Evolutionary conservation across 2,329 filamentous ascomycete genomes (phyloP), one percentile per base, ranked within the genome.

Genomic region (Alternaria sp.): DNA sequence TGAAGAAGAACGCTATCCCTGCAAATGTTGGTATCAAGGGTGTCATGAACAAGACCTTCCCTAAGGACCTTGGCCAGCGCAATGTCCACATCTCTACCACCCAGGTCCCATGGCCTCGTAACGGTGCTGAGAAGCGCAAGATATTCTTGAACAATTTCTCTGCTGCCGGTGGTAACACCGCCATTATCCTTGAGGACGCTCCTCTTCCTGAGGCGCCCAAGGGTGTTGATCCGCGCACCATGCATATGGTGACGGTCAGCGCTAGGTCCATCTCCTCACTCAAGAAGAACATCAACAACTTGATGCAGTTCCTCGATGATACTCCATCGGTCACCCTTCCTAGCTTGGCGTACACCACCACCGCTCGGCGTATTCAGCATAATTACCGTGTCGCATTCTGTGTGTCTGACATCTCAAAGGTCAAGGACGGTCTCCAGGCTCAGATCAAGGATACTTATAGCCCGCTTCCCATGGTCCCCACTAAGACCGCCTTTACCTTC

Each of bases 11-110:
- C 65, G 79, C 80, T 55, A 84, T 85, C 37, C 83, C 83, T 21
- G 81, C 83, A 72, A 83, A 84, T 57, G 81, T 84, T 46, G 83
- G 82, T 66, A 84, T 84, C 75, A 84, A 84, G 74, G 81, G 81
- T 44, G 80, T 82, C 53, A 83, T 84, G 66, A 85, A 85, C 76
- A 83, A 84, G 76, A 80, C 79, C 6, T 84, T 85, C 75, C 82
- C 83, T 24, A 81, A 82, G 61, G 82, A 85, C 66, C 69, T 84
- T 33, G 72, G 70, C 29, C 81, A 83, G 68, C 82, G 83, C 64
- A 84, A 83, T 54, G 81, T 85, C 36, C 79, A 84, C 69, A 84
- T 85, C 56, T 77, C 80, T n/a, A 75, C 75, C 10, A 77, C 77
- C 53, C 76, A 81, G 58, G 78, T 82, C 4, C 72, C 77, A 36